Base-by-base conservation (phyloP, 2,329 filamentous ascomycete genomes). In the Exophiala spinifera region DNA sequence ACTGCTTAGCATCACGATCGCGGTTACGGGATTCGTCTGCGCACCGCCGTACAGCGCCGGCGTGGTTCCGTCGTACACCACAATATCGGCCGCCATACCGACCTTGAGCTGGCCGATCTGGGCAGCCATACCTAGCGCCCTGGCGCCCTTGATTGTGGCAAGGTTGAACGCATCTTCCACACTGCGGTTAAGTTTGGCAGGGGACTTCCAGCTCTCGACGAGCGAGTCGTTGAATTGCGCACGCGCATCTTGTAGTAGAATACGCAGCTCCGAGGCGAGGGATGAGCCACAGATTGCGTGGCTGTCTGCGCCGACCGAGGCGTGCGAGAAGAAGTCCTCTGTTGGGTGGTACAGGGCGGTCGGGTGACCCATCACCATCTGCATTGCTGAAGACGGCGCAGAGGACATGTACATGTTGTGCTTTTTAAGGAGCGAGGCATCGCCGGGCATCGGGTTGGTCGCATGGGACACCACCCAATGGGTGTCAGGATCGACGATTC, bases 341-440 rank as follows among this genome's bases (percentile, higher is more conserved):
- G 48, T 48, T 6, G 43, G 28, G 11, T 56, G 45, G n/a, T 57
- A 59, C 43, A 69, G 67, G 43, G 70, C 70, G 2, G 75, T 66
- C 0, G 73, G 70, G 2, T 63, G 46, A 0, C 70, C 69, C 55
- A 69, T 66, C 0, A 68, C 71, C 75, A 78, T 79, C 57, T 80
- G 76, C 6, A 78, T 62, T 60, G 80, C 78, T 0, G 76, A 75
- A 13, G 72, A 73, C 0, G 77, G 77, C 1, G 78, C 79, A 5
- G 66, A 68, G 1, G 74, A 75, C n/a, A 79, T 62, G 48, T 57
- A 61, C 1, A 61, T 53, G 2, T 55, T 48, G 1, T 49, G 42
- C 21, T 62, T 15, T 8, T 51, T 53, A 8, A 67, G 49, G 11
- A 60, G 60, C 3, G 57, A n/a, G 6, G 56, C 52, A 17, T 68